Evolutionary conservation across 225 moss, liverwort and hornwort genomes (phyloP).

Genomic region (Lunularia cruciata): DNA sequence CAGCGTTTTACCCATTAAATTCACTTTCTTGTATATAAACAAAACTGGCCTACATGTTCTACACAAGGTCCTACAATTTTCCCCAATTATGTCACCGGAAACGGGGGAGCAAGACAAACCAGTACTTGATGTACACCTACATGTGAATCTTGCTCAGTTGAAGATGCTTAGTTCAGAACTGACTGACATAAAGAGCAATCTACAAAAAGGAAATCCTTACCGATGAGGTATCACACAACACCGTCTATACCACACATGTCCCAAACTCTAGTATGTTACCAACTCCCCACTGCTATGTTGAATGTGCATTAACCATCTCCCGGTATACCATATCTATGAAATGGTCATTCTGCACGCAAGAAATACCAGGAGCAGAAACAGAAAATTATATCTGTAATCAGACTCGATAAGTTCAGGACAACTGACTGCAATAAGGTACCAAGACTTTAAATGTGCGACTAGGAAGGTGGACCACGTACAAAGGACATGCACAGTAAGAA

Average conservation of each 20-base stretch:
- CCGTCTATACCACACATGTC: conserved; percentile 19
- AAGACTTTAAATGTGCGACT: no score
- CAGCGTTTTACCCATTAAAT: conserved; percentile 20
- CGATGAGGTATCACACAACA: conserved; percentile 34
- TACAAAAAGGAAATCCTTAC: conserved; percentile 22
- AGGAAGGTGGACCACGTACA: no score
- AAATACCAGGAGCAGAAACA: neutral
- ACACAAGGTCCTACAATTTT: conserved; percentile 51
- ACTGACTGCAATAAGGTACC: no score
- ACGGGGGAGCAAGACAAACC: conserved; percentile 34
- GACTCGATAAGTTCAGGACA: neutral
- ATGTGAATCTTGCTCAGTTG: conserved; percentile 9
- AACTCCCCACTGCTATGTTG: conserved; percentile 37
- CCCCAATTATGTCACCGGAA: conserved; percentile 32
- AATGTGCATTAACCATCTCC: conserved; percentile 78
- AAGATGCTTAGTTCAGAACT: conserved; percentile 5
- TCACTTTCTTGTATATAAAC: conserved; percentile 47
- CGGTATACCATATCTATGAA: conserved; percentile 95
- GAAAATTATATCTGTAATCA: neutral
- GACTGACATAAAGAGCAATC: conserved; percentile 17
- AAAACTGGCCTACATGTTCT: conserved; percentile 68
- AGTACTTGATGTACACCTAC: conserved; percentile 21
- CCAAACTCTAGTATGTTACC: conserved; percentile 18
- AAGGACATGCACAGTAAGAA: no score
- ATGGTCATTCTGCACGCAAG: conserved; percentile 69